Base-by-base conservation (phyloP, 495 filamentous ascomycete genomes). In the Choiromyces venosus region DNA sequence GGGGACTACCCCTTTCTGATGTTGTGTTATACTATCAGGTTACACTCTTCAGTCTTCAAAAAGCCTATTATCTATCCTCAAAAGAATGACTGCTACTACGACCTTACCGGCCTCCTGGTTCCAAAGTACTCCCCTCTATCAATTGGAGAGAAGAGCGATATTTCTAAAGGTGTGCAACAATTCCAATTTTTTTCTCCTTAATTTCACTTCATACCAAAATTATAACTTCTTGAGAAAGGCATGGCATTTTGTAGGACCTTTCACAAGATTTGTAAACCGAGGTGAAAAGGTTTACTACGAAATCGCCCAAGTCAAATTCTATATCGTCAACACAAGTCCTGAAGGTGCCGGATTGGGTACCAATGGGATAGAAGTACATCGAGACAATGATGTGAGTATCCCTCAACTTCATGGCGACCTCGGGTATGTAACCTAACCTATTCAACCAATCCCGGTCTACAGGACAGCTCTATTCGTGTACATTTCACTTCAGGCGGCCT, bases 201-300 rank as follows among this genome's bases (percentile, higher is more conserved):
- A 56, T 6, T 36, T 3, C 33, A 12, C 37, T 29, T 19, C n/a
- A 12, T 71, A 19, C 37, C 68, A 82, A 74, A 81, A 19, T 70
- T 16, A 52, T 40, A 33, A 9, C 61, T 61, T 67, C 29, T 42
- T 65, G 65, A 46, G 42, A 61, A 70, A 89, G 87, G 85, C 87
- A 38, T 89, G 87, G 87, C 88, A 89, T 80, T 82, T 89, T 39
- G 83, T 89, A n/a, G 87, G 87, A n/a, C 87, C 87, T 0, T 82
- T 88, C 25, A 88, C 86, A 25, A 80, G 85, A 71, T 89, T 89
- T 78, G 81, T 83, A 64, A 78, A 80, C 12, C 77, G 82, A 33
- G 82, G 83, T 6, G 84, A 86, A 69, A 82, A 83, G 64, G 83
- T 87, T 14, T 72, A 79, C 19, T 89, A 89, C 78, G 87, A 89